Evolutionary conservation across 495 filamentous ascomycete genomes (phyloP).

Genomic region (Talaromyces liani): DNA sequence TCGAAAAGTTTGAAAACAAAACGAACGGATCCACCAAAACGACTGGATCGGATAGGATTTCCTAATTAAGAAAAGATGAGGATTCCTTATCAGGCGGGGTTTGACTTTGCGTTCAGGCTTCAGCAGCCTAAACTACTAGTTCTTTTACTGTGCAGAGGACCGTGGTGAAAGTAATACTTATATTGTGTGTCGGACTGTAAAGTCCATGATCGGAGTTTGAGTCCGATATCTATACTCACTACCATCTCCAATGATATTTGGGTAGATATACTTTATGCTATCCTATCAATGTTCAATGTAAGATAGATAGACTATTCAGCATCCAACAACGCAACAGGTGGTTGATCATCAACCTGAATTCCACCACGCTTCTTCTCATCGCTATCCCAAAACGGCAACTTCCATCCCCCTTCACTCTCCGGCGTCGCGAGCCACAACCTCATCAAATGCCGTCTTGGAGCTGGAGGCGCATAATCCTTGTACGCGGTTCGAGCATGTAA

Average conservation of each 20-base stretch:
- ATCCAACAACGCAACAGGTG: slow-evolving; percentile 61
- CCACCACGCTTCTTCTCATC: slow-evolving; percentile 79
- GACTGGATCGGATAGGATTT: slow-evolving; percentile 7
- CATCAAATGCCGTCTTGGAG: slow-evolving; percentile 70
- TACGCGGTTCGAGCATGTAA: slow-evolving; percentile 66
- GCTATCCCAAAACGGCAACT: slow-evolving; percentile 71
- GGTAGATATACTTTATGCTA: background rate
- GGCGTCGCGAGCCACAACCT: slow-evolving; percentile 76
- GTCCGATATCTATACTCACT: background rate
- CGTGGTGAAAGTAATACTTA: background rate
- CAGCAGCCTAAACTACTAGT: no score
- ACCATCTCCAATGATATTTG: no score
- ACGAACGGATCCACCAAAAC: background rate
- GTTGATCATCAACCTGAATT: slow-evolving; percentile 74
- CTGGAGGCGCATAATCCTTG: slow-evolving; percentile 53
- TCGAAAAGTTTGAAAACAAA: background rate
- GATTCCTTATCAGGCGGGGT: slow-evolving; percentile 1
- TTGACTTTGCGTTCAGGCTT: no score
- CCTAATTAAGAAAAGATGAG: slow-evolving; percentile 2
- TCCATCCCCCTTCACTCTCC: slow-evolving; percentile 79
- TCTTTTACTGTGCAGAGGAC: no score
- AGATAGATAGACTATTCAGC: slow-evolving; percentile 46
- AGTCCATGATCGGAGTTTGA: background rate
- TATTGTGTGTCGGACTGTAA: background rate
- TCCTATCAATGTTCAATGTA: no score